These are phyloP conservation scores for Clarireedia hainanense DNA, from an alignment of 2,329 filamentous ascomycete species.

Conservation along the genomic window DNA sequence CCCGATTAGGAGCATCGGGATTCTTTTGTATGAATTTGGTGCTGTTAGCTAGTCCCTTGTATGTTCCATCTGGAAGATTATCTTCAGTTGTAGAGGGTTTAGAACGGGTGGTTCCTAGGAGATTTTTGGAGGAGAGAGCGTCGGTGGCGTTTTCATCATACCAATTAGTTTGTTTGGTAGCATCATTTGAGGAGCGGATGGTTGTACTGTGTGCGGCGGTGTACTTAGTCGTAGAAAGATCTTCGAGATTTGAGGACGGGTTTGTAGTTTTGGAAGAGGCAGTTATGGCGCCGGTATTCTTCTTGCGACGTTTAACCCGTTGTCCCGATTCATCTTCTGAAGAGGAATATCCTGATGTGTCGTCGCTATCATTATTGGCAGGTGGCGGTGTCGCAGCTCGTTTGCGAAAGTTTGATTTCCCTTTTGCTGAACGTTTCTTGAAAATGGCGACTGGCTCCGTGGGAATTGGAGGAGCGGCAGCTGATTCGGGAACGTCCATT, in stretches of 20 bases:
- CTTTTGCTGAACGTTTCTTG: constrained; percentile 77
- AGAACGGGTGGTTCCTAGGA: constrained; percentile 49
- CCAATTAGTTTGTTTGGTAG: constrained; percentile 85
- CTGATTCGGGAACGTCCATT: constrained; percentile 6
- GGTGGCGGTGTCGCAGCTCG: constrained; percentile 71
- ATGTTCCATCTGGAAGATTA: constrained; percentile 52
- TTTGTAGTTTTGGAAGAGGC: constrained; percentile 48
- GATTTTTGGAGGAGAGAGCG: constrained; percentile 38
- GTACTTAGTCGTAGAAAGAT: constrained; percentile 46
- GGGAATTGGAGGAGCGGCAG: neutral
- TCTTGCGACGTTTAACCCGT: constrained; percentile 71
- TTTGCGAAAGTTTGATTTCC: constrained; percentile 72
- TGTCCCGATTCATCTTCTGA: constrained; percentile 71
- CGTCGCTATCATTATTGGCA: constrained; percentile 46
- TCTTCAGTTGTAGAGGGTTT: constrained; percentile 24
- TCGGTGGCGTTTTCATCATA: constrained; percentile 61
- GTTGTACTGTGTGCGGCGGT: constrained; percentile 53
- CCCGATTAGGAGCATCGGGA: constrained; percentile 59
- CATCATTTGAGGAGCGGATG: constrained; percentile 68
- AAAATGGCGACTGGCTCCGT: constrained; percentile 52
- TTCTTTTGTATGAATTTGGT: constrained; percentile 71
- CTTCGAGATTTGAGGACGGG: constrained; percentile 32
- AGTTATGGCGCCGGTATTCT: constrained; percentile 55
- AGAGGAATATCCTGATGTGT: constrained; percentile 53
- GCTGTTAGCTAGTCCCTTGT: constrained; percentile 68